Base-by-base conservation (phyloP, 768 basidiomycete genomes). In the Tricholoma hemisulphureum region DNA sequence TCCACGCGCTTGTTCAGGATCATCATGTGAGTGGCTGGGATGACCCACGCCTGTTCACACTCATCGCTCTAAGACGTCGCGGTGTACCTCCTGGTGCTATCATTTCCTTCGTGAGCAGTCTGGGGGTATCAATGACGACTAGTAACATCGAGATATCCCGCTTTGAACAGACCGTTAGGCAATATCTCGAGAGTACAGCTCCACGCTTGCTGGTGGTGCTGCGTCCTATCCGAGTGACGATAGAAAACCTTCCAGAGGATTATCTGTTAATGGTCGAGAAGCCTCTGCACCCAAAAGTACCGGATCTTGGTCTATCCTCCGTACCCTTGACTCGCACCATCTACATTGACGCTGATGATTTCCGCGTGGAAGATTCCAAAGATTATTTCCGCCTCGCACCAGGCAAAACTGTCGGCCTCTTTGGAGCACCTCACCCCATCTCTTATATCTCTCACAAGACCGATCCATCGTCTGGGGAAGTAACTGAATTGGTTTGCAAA, bases 351-450 rank as follows among this genome's bases (percentile, higher is more conserved):
- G 79, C 80, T 26, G 90, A 93, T 58, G 97, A 99, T 73, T 99
- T 99, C 81, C 82, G 97, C 53, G 74, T 89, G 32, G 84, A 91
- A 63, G 95, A 96, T 67, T 91, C 93, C 21, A 87, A 87, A 60
- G 95, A 98, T 69, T 99, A 97, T 75, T 98, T 95, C 86, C 88
- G 97, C 39, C 87, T 99, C 46, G 93, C 96, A 14, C 97, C 97
- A 6, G 95, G 95, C 46, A 98, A 98, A 78, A 93, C 94, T 0
- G 97, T 98, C 41, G 97, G 97, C 14, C 77, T 99, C 24, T 96
- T 98, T 81, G 90, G 95, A 69, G 94, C 87, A 14, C 95, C 95
- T 2, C 76, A 87, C 71, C 93, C 95, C 7, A 90, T 99, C 68
- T 95, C 94, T 21, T 96, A 93, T 72, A 90, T 85, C n/a, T 91